Conservation (phyloP, 805 yeast species). For the Pichia sporocuriosa region DNA sequence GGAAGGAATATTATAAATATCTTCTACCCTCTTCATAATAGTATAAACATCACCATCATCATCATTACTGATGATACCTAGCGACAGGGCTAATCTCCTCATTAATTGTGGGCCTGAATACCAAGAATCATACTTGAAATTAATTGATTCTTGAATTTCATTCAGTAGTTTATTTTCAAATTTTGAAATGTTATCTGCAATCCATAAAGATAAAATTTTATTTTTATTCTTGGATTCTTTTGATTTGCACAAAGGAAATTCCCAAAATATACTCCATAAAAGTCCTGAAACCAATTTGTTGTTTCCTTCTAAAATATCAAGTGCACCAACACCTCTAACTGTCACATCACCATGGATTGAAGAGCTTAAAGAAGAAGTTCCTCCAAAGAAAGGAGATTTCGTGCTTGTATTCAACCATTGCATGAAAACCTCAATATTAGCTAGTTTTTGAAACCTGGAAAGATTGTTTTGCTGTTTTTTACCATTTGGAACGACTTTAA, state of each 20-base stretch:
- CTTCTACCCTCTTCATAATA: neutral
- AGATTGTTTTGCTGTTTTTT: neutral
- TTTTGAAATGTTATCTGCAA: neutral
- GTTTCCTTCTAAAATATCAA: slow-evolving; percentile 3
- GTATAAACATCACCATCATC: neutral
- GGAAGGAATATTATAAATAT: neutral
- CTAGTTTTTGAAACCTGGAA: slow-evolving; percentile 6
- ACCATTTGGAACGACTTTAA: neutral
- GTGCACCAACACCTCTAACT: neutral
- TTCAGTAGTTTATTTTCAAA: neutral
- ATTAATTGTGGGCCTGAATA: neutral
- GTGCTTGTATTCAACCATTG: slow-evolving; percentile 6
- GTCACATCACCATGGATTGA: neutral
- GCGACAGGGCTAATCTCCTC: neutral
- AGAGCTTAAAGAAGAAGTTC: neutral
- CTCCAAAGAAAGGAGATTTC: slow-evolving; percentile 2
- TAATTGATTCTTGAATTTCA: neutral
- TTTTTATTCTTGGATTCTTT: neutral
- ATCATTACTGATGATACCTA: neutral
- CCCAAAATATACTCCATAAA: slow-evolving; percentile 6
- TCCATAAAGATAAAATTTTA: neutral
- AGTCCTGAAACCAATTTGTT: slow-evolving; percentile 1
- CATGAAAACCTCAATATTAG: slow-evolving; percentile 3
- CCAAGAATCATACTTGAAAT: neutral
- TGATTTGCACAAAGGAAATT: neutral